Evolutionary conservation across 2,329 filamentous ascomycete species (phyloP), one percentile per base, ranked within the genome.

Genomic region (Penicillium sp.): DNA sequence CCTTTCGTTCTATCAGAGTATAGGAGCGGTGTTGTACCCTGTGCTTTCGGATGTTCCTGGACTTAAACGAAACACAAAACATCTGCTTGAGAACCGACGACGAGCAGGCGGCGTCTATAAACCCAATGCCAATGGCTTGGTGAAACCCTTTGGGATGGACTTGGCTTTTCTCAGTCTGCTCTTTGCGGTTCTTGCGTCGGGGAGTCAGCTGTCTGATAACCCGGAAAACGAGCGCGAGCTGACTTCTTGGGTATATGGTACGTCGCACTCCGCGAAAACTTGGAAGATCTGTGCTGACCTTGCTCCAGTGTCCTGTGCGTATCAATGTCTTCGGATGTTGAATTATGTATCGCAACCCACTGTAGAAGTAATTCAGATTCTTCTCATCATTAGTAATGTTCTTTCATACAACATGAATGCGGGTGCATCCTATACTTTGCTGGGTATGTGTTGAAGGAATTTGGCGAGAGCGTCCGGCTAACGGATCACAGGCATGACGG

Each of bases 401-500:
- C 77, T 84, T 38, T 83, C 82, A 1, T 84, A 84, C 66, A 84
- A 84, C 61, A 84, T 84, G 82, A 87, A 86, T 56, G 83, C 84
- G 14, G 84, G 84, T 8, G 83, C 84, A 27, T 81, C 83, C 9
- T 87, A 85, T 76, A 82, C 83, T 40, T 68, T 86, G 45, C 80
- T 83, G 29, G 81, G 77, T 75, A 60, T 57, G 69, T 62, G n/a
- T 34, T 8, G 16, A 22, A 4, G 32, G 18, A 21, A 21, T n/a
- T n/a, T 18, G 11, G 21, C n/a, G 32, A 34, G 27, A 27, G 39
- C 40, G n/a, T 56, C 39, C 27, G 51, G 55, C 78, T 36, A 29
- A 51, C 44, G 14, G 32, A 16, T 14, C 4, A 9, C 38, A 68
- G 66, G 67, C 27, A 70, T 73, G 67, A 70, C 68, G 50, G 69